phyloP scores from a whole-genome alignment of 2,329 filamentous ascomycete genomes.

The Didymella lethalis region DNA sequence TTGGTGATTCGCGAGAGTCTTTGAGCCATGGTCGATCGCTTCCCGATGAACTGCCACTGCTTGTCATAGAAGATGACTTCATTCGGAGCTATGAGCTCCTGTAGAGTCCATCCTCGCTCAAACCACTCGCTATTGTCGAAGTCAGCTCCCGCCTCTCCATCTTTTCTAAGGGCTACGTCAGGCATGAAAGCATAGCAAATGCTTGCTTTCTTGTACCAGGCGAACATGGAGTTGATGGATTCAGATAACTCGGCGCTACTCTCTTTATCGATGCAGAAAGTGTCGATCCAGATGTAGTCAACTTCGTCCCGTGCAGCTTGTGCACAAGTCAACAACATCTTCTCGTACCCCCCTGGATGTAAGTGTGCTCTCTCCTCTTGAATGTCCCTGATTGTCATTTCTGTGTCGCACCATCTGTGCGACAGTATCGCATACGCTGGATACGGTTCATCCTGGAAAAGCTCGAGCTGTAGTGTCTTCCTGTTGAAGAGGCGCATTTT shows the following conservation, averaged over 20 bases:
- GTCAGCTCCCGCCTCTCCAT: not conserved
- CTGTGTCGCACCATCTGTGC: not conserved
- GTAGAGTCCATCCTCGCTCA: not conserved
- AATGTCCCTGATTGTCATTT: not conserved
- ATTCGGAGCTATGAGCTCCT: not conserved
- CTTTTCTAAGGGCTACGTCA: not conserved
- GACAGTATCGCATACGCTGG: not conserved
- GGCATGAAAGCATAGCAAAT: not conserved
- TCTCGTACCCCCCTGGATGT: not conserved
- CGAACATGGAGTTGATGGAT: conserved; percentile 3
- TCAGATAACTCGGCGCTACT: not conserved
- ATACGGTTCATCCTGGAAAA: not conserved
- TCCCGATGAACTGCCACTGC: not conserved
- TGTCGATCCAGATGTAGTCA: not conserved
- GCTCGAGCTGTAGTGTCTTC: not conserved
- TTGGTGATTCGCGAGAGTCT: not conserved
- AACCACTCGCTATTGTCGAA: not conserved
- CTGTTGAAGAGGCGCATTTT: not conserved
- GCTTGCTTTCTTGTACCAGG: not conserved
- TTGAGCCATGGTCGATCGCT: not conserved
- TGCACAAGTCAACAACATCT: not conserved
- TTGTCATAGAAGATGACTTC: not conserved
- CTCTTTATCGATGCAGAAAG: not conserved
- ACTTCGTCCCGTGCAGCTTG: not conserved
- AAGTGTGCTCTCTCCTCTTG: not conserved